Evolutionary conservation across 768 basidiomycete genomes (phyloP).

Genomic region (Lepiota brunneoincarnata): DNA sequence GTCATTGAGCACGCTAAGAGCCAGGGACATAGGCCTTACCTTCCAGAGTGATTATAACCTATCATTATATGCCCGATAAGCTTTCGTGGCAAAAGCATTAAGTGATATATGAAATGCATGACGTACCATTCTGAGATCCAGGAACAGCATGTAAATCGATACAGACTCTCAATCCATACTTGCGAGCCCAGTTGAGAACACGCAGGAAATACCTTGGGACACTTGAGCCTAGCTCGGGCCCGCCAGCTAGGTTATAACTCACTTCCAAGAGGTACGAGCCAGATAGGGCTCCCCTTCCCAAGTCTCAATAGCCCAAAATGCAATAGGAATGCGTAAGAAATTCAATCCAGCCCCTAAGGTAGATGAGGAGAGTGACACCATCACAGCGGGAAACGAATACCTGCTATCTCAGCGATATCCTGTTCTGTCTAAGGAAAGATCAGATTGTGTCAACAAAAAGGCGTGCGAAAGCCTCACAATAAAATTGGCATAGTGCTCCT

Average conservation of each 20-base stretch:
- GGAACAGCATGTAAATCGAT: conserved; percentile 80
- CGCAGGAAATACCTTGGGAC: conserved; percentile 64
- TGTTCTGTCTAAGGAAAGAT: conserved; percentile 61
- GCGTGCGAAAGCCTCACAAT: conserved; percentile 49
- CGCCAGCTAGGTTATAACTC: conserved; percentile 16
- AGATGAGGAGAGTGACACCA: not conserved
- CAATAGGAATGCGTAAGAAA: conserved; percentile 78
- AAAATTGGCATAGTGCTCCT: conserved; percentile 79
- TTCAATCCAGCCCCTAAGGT: conserved; percentile 67
- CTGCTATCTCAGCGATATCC: conserved; percentile 84
- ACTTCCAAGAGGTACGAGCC: conserved; percentile 73
- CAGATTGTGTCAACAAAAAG: not conserved
- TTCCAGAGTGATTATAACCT: conserved; percentile 64
- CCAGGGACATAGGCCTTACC: conserved; percentile 14
- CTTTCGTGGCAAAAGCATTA: not conserved
- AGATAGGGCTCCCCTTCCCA: conserved; percentile 77
- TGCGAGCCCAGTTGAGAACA: conserved; percentile 78
- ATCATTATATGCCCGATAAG: conserved; percentile 6
- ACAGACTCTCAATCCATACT: conserved; percentile 85
- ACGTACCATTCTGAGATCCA: conserved; percentile 71
- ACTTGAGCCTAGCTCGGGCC: not conserved
- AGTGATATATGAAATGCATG: not conserved
- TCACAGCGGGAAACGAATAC: conserved; percentile 15
- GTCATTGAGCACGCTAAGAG: not conserved
- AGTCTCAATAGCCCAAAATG: conserved; percentile 85